Conservation (phyloP, 441 rosid species). For the Biscutella laevigata region DNA sequence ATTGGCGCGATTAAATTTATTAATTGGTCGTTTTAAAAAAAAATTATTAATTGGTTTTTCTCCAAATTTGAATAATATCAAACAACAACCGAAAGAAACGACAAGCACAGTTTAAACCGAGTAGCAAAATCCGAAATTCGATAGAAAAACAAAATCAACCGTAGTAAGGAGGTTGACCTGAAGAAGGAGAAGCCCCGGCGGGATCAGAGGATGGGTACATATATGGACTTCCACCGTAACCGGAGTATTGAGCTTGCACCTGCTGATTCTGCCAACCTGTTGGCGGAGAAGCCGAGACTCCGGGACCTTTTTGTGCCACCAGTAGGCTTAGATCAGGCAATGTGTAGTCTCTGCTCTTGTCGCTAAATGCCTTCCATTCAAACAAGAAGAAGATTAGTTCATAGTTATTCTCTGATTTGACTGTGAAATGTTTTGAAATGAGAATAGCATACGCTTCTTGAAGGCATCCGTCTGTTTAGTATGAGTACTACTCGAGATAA, state of each 20-base stretch:
- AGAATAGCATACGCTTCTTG: conserved; percentile 37
- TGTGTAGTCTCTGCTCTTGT: conserved; percentile 90
- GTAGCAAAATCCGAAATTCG: background rate
- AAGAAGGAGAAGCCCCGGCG: conserved; percentile 23
- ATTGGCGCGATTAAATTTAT: no score
- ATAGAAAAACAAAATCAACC: background rate
- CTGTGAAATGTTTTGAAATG: conserved; percentile 20
- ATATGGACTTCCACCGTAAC: conserved; percentile 33
- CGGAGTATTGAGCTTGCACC: conserved; percentile 35
- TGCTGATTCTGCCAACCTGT: conserved; percentile 59
- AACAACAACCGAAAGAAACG: no score
- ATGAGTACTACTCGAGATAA: conserved; percentile 52
- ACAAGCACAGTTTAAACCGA: no score
- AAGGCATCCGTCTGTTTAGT: conserved; percentile 30
- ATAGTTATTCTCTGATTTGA: background rate
- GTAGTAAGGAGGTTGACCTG: conserved; percentile 26
- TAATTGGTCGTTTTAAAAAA: no score
- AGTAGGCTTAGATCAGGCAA: conserved; percentile 55
- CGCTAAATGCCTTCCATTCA: conserved; percentile 70
- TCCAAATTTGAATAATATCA: no score
- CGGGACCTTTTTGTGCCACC: conserved; percentile 42
- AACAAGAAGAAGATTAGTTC: background rate
- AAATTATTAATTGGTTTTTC: no score
- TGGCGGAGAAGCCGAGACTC: conserved; percentile 36
- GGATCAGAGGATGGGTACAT: conserved; percentile 32